Base-by-base conservation (phyloP, 768 basidiomycete genomes). In the Baorangia bicolor region DNA sequence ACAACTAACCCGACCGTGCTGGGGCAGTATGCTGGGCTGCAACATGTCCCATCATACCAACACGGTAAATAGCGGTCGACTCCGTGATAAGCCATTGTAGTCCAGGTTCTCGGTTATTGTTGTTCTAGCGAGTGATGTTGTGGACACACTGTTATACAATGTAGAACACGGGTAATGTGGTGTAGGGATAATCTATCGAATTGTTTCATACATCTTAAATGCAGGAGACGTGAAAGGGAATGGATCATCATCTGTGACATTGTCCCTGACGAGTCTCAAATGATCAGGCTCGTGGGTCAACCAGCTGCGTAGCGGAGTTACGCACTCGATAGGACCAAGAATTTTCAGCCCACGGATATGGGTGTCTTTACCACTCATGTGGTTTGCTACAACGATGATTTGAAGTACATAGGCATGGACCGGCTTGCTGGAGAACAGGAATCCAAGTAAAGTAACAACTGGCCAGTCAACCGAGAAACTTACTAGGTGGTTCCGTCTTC, bases 291-390 rank as follows among this genome's bases (percentile, higher is more conserved):
- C 9, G 5, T 21, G n/a, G 31, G n/a, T 28, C n/a, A 2, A 37
- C 11, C 20, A 45, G 4, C 25, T 25, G 10, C 27, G 28, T 1
- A 38, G 34, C 4, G 38, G 27, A 41, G 25, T 30, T 31, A 50
- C 83, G 56, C 68, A 95, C 95, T 88, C 89, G 8, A 85, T 71
- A 3, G 93, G 90, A 0, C 94, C 96, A 51, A 93, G 83, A n/a
- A 98, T 81, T 34, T 80, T 85, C 38, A 98, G 73, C 4, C 96
- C 95, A 13, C 97, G 85, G 18, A 99, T 91, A 74, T 99, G 97
- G 10, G 97, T 98, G 73, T 99, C 97, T 69, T 98, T 98, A 7
- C 97, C 97, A 64, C 95, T 98, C 87, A 97, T 89, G 68, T 98
- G 94, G 68, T 98, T 99, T 21, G 89, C 86, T 14, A 94, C 78